Percentiles rank a stretch among this genome's conserved stretches.
Conservation (phyloP, 192 early-diverging fungal species). For the Backusella sp. region DNA sequence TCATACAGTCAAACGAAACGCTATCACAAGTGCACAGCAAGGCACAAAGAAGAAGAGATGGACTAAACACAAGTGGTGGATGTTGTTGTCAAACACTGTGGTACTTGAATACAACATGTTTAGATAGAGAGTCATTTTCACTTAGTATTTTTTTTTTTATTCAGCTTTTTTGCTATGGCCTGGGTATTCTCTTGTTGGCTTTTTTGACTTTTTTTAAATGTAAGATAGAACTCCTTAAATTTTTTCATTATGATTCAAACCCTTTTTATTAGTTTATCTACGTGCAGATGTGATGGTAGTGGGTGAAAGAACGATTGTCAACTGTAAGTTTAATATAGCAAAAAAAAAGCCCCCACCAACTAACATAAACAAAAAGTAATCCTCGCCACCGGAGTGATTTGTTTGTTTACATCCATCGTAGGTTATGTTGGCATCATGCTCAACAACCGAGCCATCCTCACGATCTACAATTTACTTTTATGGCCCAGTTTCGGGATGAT, state of each 20-base stretch:
- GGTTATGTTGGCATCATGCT: conserved; percentile 49
- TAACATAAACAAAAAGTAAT: conserved; percentile 20
- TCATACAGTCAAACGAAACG: conserved; percentile 33
- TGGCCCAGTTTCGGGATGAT: conserved; percentile 50
- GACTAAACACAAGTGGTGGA: conserved; percentile 43
- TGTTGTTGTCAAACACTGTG: conserved; percentile 44
- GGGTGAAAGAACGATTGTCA: conserved; percentile 21
- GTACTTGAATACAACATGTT: conserved; percentile 3
- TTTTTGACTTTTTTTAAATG: conserved; percentile 26
- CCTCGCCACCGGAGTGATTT: conserved; percentile 32
- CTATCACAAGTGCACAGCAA: neutral
- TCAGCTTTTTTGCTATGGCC: conserved; percentile 32
- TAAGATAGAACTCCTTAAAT: neutral
- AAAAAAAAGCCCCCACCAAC: no score
- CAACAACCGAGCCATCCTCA: conserved; percentile 42
- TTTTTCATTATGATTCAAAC: no score
- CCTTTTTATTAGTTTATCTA: conserved; percentile 17
- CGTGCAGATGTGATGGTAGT: conserved; percentile 31
- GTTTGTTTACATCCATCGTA: conserved; percentile 32
- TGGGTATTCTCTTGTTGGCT: conserved; percentile 2
- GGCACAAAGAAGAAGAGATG: conserved; percentile 26
- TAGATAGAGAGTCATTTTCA: no score
- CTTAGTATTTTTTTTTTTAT: neutral
- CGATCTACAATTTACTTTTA: conserved; percentile 41
- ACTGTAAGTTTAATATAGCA: conserved; percentile 13